Base-by-base conservation (phyloP, 176 grass and related monocot species). In the Pharus latifolius region DNA sequence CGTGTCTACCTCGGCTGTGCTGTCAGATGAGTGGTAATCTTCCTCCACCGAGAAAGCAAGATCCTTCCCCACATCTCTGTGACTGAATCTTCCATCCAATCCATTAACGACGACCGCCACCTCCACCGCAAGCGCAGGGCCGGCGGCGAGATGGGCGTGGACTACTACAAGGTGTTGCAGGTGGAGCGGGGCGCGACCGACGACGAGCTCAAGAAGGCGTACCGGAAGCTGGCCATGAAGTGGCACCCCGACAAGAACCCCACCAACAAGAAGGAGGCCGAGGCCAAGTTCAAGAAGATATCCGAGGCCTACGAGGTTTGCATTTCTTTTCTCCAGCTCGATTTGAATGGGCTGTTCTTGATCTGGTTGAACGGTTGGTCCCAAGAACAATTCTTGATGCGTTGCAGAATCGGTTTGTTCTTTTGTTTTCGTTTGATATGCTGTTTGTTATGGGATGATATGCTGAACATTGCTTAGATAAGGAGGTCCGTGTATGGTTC, bases 241-340 rank as follows among this genome's bases (percentile, higher is more conserved):
- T 96, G 91, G 87, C 91, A 96, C 56, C 91, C 87, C 11, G 83
- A 90, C 44, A 96, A 96, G 80, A 96, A 90, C 48, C 91, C 77
- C 31, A 75, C 44, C 57, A 83, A 84, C 56, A 87, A 90, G 76
- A 83, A 90, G 50, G 91, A 90, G 30, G 91, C 91, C 2, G 91
- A 96, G 80, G 73, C 83, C 59, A 96, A 87, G 69, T 96, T 96
- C 79, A 90, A 96, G 69, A 67, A 96, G 86, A 89, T 96, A 67
- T 79, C 83, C 14, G 91, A 96, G 67, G 91, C 87, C 30, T 96
- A 96, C 40, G 87, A 96, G 80, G 91, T 92, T 69, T 49, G 68
- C 49, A 17, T 23, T 2, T 22, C n/a, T 64, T 19, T 49, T 10
- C 46, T 14, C 3, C 15, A 47, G 18, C 46, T 22, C 53, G 44